Evolutionary conservation across 805 yeast genomes (phyloP).

Genomic region (Trichomonascus vanleenenianus): DNA sequence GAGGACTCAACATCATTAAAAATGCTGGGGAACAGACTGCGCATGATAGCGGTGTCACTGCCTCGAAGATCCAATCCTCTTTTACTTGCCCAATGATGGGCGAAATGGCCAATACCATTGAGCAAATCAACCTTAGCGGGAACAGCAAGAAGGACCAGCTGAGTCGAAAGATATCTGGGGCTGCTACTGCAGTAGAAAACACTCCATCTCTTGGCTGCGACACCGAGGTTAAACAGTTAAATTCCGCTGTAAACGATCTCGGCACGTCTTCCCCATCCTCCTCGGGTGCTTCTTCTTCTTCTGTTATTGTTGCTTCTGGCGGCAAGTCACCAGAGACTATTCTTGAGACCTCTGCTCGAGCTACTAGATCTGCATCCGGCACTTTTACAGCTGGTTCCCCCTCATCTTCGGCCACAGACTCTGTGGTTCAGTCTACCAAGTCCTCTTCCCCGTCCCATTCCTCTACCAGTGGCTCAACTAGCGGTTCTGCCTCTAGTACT

Average conservation of each 20-base stretch:
- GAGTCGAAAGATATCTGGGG: neutral
- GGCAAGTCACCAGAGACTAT: neutral
- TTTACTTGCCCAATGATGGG: neutral
- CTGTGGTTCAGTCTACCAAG: neutral
- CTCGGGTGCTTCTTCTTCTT: neutral
- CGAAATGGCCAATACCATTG: neutral
- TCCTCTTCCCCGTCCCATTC: neutral
- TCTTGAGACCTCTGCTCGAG: neutral
- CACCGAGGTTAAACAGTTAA: neutral
- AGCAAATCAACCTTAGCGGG: neutral
- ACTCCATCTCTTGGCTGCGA: neutral
- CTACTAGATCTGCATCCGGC: neutral
- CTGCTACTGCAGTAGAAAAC: neutral
- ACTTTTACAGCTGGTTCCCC: neutral
- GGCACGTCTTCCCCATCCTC: neutral
- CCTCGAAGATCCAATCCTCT: neutral
- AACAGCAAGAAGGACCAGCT: neutral
- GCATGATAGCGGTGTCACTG: neutral
- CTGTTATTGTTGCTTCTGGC: neutral
- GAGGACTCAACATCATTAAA: neutral
- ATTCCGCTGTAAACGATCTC: neutral
- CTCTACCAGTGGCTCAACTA: neutral
- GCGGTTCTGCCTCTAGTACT: neutral
- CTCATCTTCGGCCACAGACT: neutral
- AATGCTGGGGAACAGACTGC: neutral